Percentiles rank a stretch among this genome's conserved stretches.
Conservation (phyloP, 495 filamentous ascomycete species). For the Aspergillus homomorphus region DNA sequence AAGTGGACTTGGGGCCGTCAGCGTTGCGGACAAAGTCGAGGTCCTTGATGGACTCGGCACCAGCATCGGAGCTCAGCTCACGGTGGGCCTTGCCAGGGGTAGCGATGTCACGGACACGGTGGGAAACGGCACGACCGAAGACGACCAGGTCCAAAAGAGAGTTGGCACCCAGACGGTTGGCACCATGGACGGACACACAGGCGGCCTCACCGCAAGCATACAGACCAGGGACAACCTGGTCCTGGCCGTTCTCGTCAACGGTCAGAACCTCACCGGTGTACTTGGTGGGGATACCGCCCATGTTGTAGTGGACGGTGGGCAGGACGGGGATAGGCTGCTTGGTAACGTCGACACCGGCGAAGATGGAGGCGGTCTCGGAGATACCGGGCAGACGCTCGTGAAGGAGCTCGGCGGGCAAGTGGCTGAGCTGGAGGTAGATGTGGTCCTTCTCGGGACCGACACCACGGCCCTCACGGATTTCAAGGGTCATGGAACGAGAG, state of each 20-base stretch:
- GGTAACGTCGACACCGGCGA: slow-evolving; percentile 91
- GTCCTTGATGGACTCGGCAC: slow-evolving; percentile 77
- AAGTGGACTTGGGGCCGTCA: slow-evolving; percentile 77
- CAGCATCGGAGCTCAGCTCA: slow-evolving; percentile 75
- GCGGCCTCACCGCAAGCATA: slow-evolving; percentile 97
- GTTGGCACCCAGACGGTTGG: slow-evolving; percentile 96
- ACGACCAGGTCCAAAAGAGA: slow-evolving; percentile 96
- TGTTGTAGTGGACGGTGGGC: slow-evolving; percentile 98
- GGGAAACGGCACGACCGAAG: slow-evolving; percentile 93
- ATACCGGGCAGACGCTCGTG: slow-evolving; percentile 97
- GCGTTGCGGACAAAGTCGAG: slow-evolving; percentile 83
- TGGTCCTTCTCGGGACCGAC: slow-evolving; percentile 96
- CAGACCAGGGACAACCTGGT: slow-evolving; percentile 91
- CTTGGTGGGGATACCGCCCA: slow-evolving; percentile 96
- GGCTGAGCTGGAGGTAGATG: slow-evolving; percentile 94
- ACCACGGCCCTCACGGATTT: slow-evolving; percentile 95
- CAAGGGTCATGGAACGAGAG: slow-evolving; percentile 93
- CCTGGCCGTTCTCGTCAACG: slow-evolving; percentile 74
- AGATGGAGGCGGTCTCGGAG: slow-evolving; percentile 95
- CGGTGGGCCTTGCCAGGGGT: slow-evolving; percentile 72
- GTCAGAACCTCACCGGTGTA: slow-evolving; percentile 95
- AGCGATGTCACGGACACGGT: slow-evolving; percentile 90
- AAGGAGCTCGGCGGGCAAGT: slow-evolving; percentile 84
- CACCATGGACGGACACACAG: slow-evolving; percentile 95
- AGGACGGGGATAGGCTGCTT: slow-evolving; percentile 97